phyloP scores from a whole-genome alignment of 2,329 filamentous ascomycete genomes.

The Aspergillus fructus region DNA sequence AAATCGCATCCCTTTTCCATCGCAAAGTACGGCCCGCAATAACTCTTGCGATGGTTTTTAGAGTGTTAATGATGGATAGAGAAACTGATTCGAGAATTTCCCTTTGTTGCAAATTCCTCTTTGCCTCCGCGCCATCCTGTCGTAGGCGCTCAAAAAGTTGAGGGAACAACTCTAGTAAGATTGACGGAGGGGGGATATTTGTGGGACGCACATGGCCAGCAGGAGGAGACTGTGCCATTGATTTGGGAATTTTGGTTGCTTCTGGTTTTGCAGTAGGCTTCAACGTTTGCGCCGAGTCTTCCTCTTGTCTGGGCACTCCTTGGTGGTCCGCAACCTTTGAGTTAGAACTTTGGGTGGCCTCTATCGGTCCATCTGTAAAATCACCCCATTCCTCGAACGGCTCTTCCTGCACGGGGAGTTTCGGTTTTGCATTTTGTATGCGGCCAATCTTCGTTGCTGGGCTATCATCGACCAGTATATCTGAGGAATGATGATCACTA shows the following conservation, averaged over 20 bases:
- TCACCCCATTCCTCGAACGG: conserved; percentile 50
- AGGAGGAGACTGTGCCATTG: not conserved
- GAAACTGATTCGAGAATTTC: conserved; percentile 20
- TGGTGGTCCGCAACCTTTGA: conserved; percentile 4
- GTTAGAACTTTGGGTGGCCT: conserved; percentile 9
- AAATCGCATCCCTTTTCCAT: conserved; percentile 85
- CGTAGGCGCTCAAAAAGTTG: conserved; percentile 67
- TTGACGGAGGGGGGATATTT: conserved; percentile 84
- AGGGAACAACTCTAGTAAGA: conserved; percentile 76
- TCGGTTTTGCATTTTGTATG: conserved; percentile 4
- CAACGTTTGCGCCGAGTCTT: not conserved
- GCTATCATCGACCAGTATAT: not conserved
- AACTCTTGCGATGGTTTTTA: conserved; percentile 69
- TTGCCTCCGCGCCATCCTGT: conserved; percentile 63
- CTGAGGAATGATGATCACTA: not conserved
- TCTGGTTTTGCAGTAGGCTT: not conserved
- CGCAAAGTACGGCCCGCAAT: conserved; percentile 81
- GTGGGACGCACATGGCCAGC: conserved; percentile 60
- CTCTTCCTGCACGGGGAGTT: conserved; percentile 19
- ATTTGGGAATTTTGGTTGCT: not conserved
- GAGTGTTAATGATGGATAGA: conserved; percentile 26
- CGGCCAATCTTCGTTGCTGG: not conserved
- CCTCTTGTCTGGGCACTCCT: not conserved
- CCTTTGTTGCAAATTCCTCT: conserved; percentile 55
- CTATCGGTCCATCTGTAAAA: conserved; percentile 45